These are phyloP conservation scores for Naganishia vishniacii DNA, from an alignment of 768 basidiomycete species.

Conservation along the genomic window DNA sequence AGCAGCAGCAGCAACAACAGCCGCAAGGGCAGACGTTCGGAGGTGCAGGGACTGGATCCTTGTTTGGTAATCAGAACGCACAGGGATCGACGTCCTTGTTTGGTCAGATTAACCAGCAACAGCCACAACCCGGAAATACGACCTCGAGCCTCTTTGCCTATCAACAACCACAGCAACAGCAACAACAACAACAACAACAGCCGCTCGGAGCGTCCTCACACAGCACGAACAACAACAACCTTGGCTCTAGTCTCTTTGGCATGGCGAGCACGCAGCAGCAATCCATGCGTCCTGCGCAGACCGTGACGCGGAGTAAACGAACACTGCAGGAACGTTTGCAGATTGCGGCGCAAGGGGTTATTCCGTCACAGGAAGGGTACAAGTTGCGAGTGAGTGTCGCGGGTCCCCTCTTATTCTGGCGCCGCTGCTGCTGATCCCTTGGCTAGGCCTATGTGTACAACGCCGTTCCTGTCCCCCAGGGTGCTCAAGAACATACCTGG, in stretches of 20 bases:
- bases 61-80: background rate
- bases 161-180: background rate
- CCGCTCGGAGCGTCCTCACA: background rate
- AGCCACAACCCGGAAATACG: slow-evolving; percentile 2
- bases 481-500: slow-evolving; percentile 18
- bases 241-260: slow-evolving; percentile 4
- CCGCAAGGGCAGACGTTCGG: slow-evolving; percentile 6
- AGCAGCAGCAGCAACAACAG: slow-evolving; percentile 18
- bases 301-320: slow-evolving; percentile 9
- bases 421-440: background rate
- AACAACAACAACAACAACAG: background rate
- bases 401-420: background rate
- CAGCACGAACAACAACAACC: slow-evolving; percentile 6
- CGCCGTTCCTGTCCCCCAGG: slow-evolving; percentile 19
- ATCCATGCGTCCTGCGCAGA: background rate
- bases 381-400: slow-evolving; percentile 15
- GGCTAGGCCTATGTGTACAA: slow-evolving; percentile 21
- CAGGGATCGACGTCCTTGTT: background rate
- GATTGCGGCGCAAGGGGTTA: slow-evolving; percentile 16
- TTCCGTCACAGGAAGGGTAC: slow-evolving; percentile 15
- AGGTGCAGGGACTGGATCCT: background rate
- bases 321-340: slow-evolving; percentile 25
- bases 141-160: background rate
- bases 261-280: background rate
- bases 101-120: slow-evolving; percentile 4